These are phyloP conservation scores for Telopea speciosissima DNA, from an alignment of 177 flowering plant genomes.

Conservation along the genomic window DNA sequence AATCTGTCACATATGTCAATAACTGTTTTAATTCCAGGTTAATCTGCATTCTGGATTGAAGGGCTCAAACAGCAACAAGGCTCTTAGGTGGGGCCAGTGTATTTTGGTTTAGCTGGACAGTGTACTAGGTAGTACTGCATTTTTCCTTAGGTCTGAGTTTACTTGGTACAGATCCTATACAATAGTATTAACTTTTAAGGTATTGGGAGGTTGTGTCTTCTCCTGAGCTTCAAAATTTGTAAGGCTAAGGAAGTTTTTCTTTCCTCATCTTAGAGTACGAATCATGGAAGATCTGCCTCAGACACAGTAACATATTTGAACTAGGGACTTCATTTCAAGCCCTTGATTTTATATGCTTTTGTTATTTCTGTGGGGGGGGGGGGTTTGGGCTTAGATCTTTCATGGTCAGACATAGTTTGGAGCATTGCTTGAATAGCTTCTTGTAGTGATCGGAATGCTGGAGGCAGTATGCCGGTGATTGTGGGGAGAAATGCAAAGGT, in stretches of 20 bases:
- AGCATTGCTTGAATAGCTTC: constrained; percentile 17
- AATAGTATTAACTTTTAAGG: background rate
- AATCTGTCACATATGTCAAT: background rate
- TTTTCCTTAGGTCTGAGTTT: background rate
- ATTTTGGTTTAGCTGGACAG: too few relatives aligned
- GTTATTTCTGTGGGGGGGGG: background rate
- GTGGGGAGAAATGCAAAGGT: constrained; percentile 95
- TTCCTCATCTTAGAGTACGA: background rate
- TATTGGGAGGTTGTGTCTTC: background rate
- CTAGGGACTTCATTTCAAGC: background rate
- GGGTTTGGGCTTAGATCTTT: constrained; percentile 3
- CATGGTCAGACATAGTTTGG: constrained; percentile 5
- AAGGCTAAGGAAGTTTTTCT: background rate
- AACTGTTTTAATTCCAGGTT: constrained; percentile 6
- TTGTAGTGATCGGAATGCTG: constrained; percentile 44
- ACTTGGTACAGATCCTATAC: background rate
- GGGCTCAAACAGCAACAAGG: background rate
- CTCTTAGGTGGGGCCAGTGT: background rate
- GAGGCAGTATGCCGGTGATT: constrained; percentile 86
- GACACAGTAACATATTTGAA: background rate
- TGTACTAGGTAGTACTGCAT: background rate
- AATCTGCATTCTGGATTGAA: background rate
- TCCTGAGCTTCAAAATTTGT: background rate
- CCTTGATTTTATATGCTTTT: background rate
- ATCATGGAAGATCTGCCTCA: background rate